phyloP scores from a whole-genome alignment of 352 stramenopile genomes.

The Phytophthora fragariaefolia region DNA sequence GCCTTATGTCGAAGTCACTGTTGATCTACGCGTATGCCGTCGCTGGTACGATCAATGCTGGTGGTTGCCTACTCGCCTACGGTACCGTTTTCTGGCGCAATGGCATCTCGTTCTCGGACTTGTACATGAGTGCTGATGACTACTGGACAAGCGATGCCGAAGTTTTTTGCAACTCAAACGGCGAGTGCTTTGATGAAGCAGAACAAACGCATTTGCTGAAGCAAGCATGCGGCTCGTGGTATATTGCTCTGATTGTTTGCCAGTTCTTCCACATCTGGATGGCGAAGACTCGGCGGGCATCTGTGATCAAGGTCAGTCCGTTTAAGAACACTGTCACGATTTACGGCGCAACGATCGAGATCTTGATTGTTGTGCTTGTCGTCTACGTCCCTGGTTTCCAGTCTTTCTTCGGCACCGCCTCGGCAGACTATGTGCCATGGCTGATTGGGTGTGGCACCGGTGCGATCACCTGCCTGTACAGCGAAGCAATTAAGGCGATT shows the following conservation, averaged over 20 bases:
- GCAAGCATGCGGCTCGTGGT: slow-evolving; percentile 72
- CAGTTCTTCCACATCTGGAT: slow-evolving; percentile 88
- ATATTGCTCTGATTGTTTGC: slow-evolving; percentile 73
- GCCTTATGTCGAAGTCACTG: slow-evolving; percentile 82
- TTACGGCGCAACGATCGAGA: slow-evolving; percentile 45
- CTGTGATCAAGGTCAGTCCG: slow-evolving; percentile 70
- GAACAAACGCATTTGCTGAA: slow-evolving; percentile 59
- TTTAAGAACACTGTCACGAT: slow-evolving; percentile 85
- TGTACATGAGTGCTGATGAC: slow-evolving; percentile 46
- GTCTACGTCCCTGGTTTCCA: slow-evolving; percentile 59
- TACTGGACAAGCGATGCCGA: slow-evolving; percentile 38
- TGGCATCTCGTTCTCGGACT: slow-evolving; percentile 44
- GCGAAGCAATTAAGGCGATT: slow-evolving; percentile 46
- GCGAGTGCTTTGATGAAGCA: slow-evolving; percentile 42
- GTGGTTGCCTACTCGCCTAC: slow-evolving; percentile 48
- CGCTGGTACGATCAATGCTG: slow-evolving; percentile 82
- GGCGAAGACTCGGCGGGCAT: slow-evolving; percentile 85
- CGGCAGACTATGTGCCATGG: slow-evolving; percentile 54
- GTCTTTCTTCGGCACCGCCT: slow-evolving; percentile 43
- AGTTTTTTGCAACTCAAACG: slow-evolving; percentile 33
- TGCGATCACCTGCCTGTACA: slow-evolving; percentile 46
- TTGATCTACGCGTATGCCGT: slow-evolving; percentile 87
- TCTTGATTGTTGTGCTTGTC: slow-evolving; percentile 52
- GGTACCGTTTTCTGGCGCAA: slow-evolving; percentile 45
- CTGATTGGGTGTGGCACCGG: slow-evolving; percentile 47